Conservation (phyloP, 441 rosid species). For the Populus trichocarpa region DNA sequence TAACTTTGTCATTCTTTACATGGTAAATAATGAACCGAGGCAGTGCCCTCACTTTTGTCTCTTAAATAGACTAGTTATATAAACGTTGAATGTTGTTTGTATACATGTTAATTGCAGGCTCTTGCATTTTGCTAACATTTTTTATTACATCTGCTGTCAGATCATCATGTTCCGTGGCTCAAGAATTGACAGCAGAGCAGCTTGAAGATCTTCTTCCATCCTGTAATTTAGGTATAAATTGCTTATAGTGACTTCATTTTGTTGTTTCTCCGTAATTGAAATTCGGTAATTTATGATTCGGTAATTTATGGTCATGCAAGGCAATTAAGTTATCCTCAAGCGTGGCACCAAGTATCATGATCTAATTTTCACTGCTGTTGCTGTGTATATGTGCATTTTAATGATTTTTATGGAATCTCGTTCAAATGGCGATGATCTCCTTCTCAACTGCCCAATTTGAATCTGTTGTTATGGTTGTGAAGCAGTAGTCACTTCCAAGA, state of each 20-base stretch:
- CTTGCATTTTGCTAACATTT: not conserved
- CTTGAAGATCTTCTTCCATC: slow-evolving; percentile 57
- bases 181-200: slow-evolving; percentile 54
- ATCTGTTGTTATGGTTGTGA: slow-evolving; percentile 19
- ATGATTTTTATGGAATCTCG: slow-evolving; percentile 7
- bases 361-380: not conserved
- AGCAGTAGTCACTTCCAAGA: slow-evolving; percentile 47
- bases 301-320: not conserved
- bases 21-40: not conserved
- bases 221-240: slow-evolving; percentile 48
- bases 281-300: not conserved
- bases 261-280: slow-evolving; percentile 3
- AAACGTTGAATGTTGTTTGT: not conserved
- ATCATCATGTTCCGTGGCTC: slow-evolving; percentile 55
- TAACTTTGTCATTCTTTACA: not conserved
- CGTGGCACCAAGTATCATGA: not conserved
- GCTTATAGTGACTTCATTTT: slow-evolving; percentile 8
- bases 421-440: slow-evolving; percentile 13
- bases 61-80: not conserved
- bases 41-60: not conserved
- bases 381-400: not conserved
- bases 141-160: slow-evolving; percentile 35
- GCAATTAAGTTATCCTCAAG: slow-evolving; percentile 3
- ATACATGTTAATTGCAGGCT: not conserved
- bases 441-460: slow-evolving; percentile 15